Evolutionary conservation across 78 protist genomes (phyloP).

Genomic region (slime mould (Dictyostelium discoideum)): dicty_2.7 NC_007091.3:4523501-4524000

Average conservation of each 20-base stretch:
- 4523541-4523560: not conserved
- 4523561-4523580: slow-evolving; percentile 52
- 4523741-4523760: not conserved
- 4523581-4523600: not conserved
- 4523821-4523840: not conserved
- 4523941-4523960: no score
- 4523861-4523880: not conserved
- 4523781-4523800: slow-evolving; percentile 51
- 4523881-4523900: not conserved
- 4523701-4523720: not conserved
- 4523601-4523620: not conserved
- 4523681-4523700: slow-evolving; percentile 4
- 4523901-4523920: not conserved
- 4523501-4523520: not conserved
- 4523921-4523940: not conserved
- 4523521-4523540: slow-evolving; percentile 4
- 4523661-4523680: slow-evolving; percentile 46
- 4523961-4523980: not conserved
- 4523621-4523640: not conserved
- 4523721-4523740: not conserved
- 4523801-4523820: slow-evolving; percentile 21
- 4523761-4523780: slow-evolving; percentile 4
- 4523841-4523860: not conserved
- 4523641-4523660: not conserved
- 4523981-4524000: no score